Evolutionary conservation across 2,329 filamentous ascomycete genomes (phyloP), one percentile per base, ranked within the genome.

Genomic region (Ophiostoma perfectum): DNA sequence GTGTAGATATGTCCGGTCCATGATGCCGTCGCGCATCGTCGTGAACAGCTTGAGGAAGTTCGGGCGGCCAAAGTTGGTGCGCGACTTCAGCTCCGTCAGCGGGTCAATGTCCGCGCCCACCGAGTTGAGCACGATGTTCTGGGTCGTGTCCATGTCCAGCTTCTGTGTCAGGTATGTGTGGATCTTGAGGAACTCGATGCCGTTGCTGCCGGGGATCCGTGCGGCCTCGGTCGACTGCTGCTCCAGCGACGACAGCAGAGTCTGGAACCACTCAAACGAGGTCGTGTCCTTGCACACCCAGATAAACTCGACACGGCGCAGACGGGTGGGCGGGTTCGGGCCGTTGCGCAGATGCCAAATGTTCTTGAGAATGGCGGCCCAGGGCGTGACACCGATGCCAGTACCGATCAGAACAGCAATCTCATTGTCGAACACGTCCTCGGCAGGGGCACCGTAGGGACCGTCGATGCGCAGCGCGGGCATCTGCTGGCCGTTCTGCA

Each of bases 201-300:
- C 86, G 63, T 88, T 86, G 73, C 87, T 87, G 68, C 88, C 89
- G 44, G 88, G 86, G 60, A 89, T 82, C 66, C 85, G 86, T 58
- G 89, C 88, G 4, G 87, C 88, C 74, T 88, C 85, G 70, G 86
- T 84, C 65, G 90, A 93, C 77, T 99, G 95, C 47, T 88, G 84
- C 79, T 99, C 95, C 36, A 99, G 89, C 0, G 92, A 96, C 0
- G 91, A 91, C 16, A 99, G 86, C 0, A 99, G 87, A 1, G 91
- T 93, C 78, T 99, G 95, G 83, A 99, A 98, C 95, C 95, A 99
- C 80, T 98, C 95, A 75, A 99, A 99, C 0, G 93, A 97, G 45
- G 87, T 90, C 0, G 93, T 97, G 76, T 97, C 93, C 78, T 91
- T 95, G 85, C 94, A 97, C 66, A 98, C 90, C 95, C 95, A 99